Evolutionary conservation across 495 filamentous ascomycete genomes (phyloP).

Genomic region (Aspergillus indologenus): DNA sequence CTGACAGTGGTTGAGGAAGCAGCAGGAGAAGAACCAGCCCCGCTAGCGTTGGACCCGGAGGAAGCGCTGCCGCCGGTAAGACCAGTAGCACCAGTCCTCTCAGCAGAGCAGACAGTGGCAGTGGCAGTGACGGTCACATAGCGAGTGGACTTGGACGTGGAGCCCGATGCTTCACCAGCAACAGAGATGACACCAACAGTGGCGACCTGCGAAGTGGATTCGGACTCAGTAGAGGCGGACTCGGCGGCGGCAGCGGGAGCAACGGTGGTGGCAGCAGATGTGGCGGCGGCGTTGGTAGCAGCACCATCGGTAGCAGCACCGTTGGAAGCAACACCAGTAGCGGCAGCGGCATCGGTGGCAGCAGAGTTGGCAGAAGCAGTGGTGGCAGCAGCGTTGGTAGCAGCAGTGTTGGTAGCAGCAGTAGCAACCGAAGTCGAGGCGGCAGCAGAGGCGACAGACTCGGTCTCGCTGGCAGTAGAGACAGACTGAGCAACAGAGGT

Average conservation of each 20-base stretch:
- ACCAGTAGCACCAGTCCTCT: background rate
- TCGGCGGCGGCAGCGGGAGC: conserved; percentile 4
- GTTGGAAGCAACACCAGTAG: conserved; percentile 12
- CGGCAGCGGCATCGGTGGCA: conserved; percentile 5
- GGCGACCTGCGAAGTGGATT: conserved; percentile 1
- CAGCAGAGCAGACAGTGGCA: conserved; percentile 10
- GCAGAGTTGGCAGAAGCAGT: background rate
- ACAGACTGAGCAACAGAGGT: conserved; percentile 1
- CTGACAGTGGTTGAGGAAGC: background rate
- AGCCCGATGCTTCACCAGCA: background rate
- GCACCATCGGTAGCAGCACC: conserved; percentile 3
- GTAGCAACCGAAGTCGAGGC: conserved; percentile 5
- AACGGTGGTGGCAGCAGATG: conserved; percentile 11
- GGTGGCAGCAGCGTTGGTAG: background rate
- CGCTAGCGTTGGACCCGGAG: background rate
- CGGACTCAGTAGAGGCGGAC: background rate
- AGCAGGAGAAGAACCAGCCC: background rate
- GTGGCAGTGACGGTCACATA: conserved; percentile 19
- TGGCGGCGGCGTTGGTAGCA: conserved; percentile 15
- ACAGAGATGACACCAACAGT: conserved; percentile 4
- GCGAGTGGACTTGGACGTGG: conserved; percentile 12
- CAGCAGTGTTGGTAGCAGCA: background rate
- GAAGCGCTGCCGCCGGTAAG: background rate
- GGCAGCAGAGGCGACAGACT: conserved; percentile 3
- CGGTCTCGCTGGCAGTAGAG: background rate